A percentile compares a stretch with the other conserved stretches of the same genome.
These are phyloP conservation scores for Xylaria telfairii DNA, from an alignment of 495 filamentous ascomycete species.

Conservation along the genomic window DNA sequence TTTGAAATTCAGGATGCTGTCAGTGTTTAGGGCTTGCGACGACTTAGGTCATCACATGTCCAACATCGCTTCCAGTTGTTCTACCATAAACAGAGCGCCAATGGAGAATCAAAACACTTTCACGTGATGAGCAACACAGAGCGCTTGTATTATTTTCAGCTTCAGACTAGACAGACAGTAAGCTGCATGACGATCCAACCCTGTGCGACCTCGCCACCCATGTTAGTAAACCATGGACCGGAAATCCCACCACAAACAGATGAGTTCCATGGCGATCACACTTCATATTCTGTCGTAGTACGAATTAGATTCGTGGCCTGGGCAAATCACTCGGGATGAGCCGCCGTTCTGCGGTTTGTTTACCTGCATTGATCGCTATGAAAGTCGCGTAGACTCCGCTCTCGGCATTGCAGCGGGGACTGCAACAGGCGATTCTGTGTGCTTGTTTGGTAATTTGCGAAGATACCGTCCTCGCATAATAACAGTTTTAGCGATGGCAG, in stretches of 20 bases:
- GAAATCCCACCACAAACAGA: constrained; percentile 33
- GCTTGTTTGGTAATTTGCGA: neutral
- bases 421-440: constrained; percentile 3
- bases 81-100: neutral
- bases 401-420: constrained; percentile 3
- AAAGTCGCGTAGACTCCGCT: constrained; percentile 3
- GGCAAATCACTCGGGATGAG: neutral
- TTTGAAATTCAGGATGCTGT: constrained; percentile 21
- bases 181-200: constrained; percentile 36
- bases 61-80: constrained; percentile 4
- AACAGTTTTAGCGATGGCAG: neutral
- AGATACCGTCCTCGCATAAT: constrained; percentile 11
- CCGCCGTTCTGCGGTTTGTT: neutral
- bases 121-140: constrained; percentile 14
- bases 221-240: constrained; percentile 34
- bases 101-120: constrained; percentile 5
- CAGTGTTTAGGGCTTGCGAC: constrained; percentile 12
- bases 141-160: constrained; percentile 24
- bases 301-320: neutral
- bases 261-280: constrained; percentile 37
- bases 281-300: constrained; percentile 22
- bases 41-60: constrained; percentile 5
- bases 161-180: constrained; percentile 20
- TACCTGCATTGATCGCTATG: constrained; percentile 11
- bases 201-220: constrained; percentile 33